A percentile compares a stretch with the other conserved stretches of the same genome.
phyloP scores from a whole-genome alignment of 306 rosid genomes.

The Begonia masoniana region DNA sequence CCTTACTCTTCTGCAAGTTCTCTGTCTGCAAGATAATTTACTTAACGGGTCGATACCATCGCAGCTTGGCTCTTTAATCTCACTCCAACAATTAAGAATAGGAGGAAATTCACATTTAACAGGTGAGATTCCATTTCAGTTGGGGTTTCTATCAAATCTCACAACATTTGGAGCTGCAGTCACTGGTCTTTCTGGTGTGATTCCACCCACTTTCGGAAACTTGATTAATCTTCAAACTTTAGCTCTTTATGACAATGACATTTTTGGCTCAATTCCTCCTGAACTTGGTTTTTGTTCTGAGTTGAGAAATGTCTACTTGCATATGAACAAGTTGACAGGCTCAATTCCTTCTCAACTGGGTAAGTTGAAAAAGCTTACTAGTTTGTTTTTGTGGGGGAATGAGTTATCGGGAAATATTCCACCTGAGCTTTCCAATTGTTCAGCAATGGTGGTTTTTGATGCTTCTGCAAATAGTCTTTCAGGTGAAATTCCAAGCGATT shows the following conservation, averaged over 20 bases:
- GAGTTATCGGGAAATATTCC: constrained; percentile 60
- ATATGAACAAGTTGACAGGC: constrained; percentile 73
- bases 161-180: constrained; percentile 92
- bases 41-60: constrained; percentile 73
- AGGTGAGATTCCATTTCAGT: constrained; percentile 61
- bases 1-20: constrained; percentile 62
- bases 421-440: constrained; percentile 57
- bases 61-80: constrained; percentile 53
- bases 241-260: constrained; percentile 80
- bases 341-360: constrained; percentile 55
- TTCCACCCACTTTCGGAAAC: constrained; percentile 80
- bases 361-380: constrained; percentile 59
- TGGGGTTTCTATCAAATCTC: constrained; percentile 72
- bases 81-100: constrained; percentile 72
- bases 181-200: constrained; percentile 71
- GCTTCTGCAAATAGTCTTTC: constrained; percentile 59
- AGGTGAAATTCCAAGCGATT: constrained; percentile 55
- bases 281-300: constrained; percentile 81
- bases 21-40: constrained; percentile 67
- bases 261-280: constrained; percentile 65
- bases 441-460: constrained; percentile 67
- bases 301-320: constrained; percentile 65
- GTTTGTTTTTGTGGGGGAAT: constrained; percentile 75
- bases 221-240: constrained; percentile 69
- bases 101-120: constrained; percentile 83